A percentile compares a stretch with the other conserved stretches of the same genome.
Evolutionary conservation across 1,284 basidiomycete species (phyloP).

Genomic region (Ustanciosporium gigantosporum): DNA sequence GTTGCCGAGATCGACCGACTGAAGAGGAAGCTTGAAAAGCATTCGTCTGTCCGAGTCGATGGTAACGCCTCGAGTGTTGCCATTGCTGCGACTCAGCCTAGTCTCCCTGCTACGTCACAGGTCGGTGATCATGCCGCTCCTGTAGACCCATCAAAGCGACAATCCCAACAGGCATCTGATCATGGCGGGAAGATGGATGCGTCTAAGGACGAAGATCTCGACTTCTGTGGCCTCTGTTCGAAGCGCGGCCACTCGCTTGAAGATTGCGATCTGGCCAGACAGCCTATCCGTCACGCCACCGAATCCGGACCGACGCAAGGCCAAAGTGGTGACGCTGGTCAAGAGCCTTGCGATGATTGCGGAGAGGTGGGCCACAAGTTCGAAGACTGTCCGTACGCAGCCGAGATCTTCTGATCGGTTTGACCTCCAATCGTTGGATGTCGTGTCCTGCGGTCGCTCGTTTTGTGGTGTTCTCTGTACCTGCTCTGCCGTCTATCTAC

Average conservation of each 20-base stretch:
- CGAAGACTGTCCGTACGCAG: constrained; percentile 46
- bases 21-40: constrained; percentile 17
- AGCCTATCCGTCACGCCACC: too few relatives aligned
- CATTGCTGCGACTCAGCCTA: too few relatives aligned
- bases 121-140: too few relatives aligned
- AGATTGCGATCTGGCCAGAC: constrained; percentile 19
- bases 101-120: too few relatives aligned
- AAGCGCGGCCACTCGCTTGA: constrained; percentile 27
- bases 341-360: constrained; percentile 46
- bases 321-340: constrained; percentile 3
- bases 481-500: too few relatives aligned
- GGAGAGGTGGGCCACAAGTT: constrained; percentile 43
- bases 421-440: neutral
- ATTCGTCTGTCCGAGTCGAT: neutral
- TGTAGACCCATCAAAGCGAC: too few relatives aligned
- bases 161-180: neutral
- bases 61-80: neutral
- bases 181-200: neutral
- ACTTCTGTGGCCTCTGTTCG: constrained; percentile 39
- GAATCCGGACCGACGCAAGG: neutral
- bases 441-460: neutral
- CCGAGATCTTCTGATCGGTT: constrained; percentile 40
- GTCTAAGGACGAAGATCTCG: constrained; percentile 29
- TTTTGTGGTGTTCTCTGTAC: neutral
- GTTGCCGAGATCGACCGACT: constrained; percentile 45